Evolutionary conservation across 176 grass and related monocot genomes (phyloP), one percentile per base, ranked within the genome.

Genomic region (Otatea glauca): DNA sequence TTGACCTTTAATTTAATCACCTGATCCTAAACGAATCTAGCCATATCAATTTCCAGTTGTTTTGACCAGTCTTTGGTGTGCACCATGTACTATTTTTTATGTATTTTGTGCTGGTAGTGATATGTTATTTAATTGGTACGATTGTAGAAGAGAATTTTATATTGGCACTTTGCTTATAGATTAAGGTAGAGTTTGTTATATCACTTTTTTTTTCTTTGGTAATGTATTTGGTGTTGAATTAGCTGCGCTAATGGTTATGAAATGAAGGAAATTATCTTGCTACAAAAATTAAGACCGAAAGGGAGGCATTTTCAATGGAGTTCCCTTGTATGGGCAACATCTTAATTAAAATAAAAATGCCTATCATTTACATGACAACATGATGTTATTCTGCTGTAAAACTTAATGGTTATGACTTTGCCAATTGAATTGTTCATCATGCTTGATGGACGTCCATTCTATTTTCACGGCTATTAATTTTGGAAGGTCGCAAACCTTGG

Each of bases 21-120:
- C 60, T 80, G 75, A 87, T 87, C 75, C 75, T 80, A 84, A 87
- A 87, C 75, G 89, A 84, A 87, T 87, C 89, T 87, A 75, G 75
- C 49, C 43, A 63, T 74, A 87, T 80, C 58, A 79, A 78, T 78
- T 68, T 76, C 85, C 44, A 63, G 68, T 68, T 83, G 63, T 41
- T 87, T 91, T 91, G 81, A 91, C 81, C 75, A 84, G 76, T 71
- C 81, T 69, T 84, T 71, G 86, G 43, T 50, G 49, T 24, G 70
- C 70, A 75, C 59, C 25, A 7, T 80, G 34, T 75, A 51, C 56
- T 61, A 81, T 47, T 54, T 80, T 76, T 82, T 60, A 24, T 87
- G 62, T 69, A 69, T 87, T 65, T 59, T 27, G 27, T 86, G 50
- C 68, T 21, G 53, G 84, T 66, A 38, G 41, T 62, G 84, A 83